phyloP scores from a whole-genome alignment of 192 early-diverging fungal genomes.

The Entrophospora sp. region DNA sequence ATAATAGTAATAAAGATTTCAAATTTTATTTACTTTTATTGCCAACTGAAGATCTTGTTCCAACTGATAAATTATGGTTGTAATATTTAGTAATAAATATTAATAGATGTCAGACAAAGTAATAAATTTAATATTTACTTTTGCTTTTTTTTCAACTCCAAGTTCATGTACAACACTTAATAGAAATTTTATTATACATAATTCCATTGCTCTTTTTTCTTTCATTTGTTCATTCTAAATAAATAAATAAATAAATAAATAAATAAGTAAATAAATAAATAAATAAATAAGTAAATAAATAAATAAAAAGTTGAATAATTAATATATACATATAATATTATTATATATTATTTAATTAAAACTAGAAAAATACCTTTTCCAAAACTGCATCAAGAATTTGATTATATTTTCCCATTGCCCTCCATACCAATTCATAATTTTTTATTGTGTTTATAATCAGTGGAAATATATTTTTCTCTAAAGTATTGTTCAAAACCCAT shows the following conservation, averaged over 20 bases:
- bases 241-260: not conserved
- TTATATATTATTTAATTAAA: too few relatives aligned
- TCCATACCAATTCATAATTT: conserved; percentile 43
- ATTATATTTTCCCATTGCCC: conserved; percentile 27
- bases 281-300: too few relatives aligned
- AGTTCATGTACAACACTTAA: not conserved
- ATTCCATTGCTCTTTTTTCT: conserved; percentile 18
- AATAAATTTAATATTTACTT: not conserved
- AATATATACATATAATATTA: too few relatives aligned
- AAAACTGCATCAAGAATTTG: conserved; percentile 10
- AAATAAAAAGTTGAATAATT: too few relatives aligned
- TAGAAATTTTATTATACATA: conserved; percentile 18
- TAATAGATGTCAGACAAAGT: not conserved
- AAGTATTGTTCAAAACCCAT: conserved; percentile 47
- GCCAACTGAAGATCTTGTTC: not conserved
- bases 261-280: not conserved
- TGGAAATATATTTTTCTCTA: conserved; percentile 36
- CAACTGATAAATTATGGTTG: not conserved
- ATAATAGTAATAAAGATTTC: not conserved
- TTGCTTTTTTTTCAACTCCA: not conserved
- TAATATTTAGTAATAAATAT: not conserved
- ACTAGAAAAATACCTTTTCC: conserved; percentile 22
- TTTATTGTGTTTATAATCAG: conserved; percentile 41
- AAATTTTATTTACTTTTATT: not conserved
- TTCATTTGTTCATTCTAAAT: conserved; percentile 1